Evolutionary conservation across 2,329 filamentous ascomycete species (phyloP).

Genomic region (Furcasterigmium sp.): DNA sequence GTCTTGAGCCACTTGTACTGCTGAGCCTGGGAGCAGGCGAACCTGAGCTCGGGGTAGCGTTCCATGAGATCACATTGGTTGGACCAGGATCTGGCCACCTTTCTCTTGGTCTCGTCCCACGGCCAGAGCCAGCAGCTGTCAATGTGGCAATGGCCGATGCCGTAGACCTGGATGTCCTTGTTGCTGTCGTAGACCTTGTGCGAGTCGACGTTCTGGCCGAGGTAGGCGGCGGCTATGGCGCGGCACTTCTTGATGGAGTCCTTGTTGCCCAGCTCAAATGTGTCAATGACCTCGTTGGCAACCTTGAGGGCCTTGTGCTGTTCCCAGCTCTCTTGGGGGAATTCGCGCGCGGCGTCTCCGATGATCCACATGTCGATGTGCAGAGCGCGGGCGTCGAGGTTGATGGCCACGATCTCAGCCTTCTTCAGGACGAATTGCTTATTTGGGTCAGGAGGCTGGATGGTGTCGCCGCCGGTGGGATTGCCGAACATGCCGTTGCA

Average conservation of each 20-base stretch:
- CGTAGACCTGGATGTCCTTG: conserved; percentile 73
- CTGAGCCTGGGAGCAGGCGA: conserved; percentile 89
- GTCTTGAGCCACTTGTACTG: conserved; percentile 97
- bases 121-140: conserved; percentile 99
- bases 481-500: conserved; percentile 99
- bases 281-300: conserved; percentile 83
- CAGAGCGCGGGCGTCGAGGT: conserved; percentile 75
- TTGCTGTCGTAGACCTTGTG: conserved; percentile 76
- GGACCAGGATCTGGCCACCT: conserved; percentile 92
- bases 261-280: conserved; percentile 75
- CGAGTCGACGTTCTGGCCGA: conserved; percentile 77
- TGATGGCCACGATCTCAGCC: conserved; percentile 85
- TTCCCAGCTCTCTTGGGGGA: conserved; percentile 82
- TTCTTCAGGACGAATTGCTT: conserved; percentile 70
- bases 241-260: conserved; percentile 75
- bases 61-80: conserved; percentile 96
- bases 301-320: conserved; percentile 80
- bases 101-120: conserved; percentile 95
- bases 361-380: conserved; percentile 97
- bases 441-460: conserved; percentile 85
- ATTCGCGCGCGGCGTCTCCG: conserved; percentile 84
- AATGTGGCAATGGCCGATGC: conserved; percentile 94
- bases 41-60: conserved; percentile 87
- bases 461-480: conserved; percentile 74
- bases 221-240: conserved; percentile 75